Percentiles rank a stretch among this genome's conserved stretches.
phyloP scores from a whole-genome alignment of 2,329 filamentous ascomycete species.

The Xylariaceae sp. region DNA sequence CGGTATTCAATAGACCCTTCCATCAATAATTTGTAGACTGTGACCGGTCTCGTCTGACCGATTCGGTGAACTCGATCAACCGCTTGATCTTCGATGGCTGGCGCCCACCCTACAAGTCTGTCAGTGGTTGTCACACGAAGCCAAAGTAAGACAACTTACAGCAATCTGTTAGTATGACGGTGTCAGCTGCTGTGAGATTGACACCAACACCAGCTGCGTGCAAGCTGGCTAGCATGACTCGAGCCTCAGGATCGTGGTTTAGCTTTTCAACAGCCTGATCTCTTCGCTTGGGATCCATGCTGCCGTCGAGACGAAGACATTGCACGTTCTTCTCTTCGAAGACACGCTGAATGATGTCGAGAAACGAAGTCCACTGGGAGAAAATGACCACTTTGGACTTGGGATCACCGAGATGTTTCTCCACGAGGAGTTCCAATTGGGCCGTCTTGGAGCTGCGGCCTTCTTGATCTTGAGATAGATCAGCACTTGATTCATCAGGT shows the following conservation, averaged over 20 bases:
- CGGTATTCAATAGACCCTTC: constrained; percentile 77
- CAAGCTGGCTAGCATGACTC: constrained; percentile 76
- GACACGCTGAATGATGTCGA: constrained; percentile 67
- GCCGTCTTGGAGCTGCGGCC: constrained; percentile 79
- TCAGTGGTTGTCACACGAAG: constrained; percentile 11
- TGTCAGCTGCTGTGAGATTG: constrained; percentile 81
- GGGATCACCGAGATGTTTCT: constrained; percentile 61
- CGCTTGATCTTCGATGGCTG: constrained; percentile 88
- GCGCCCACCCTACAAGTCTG: constrained; percentile 66
- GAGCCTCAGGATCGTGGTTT: constrained; percentile 62
- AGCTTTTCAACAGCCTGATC: constrained; percentile 68
- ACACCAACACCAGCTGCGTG: constrained; percentile 81
- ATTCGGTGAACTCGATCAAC: constrained; percentile 83
- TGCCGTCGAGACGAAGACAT: constrained; percentile 74
- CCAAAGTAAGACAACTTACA: constrained; percentile 43
- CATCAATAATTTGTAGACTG: constrained; percentile 77
- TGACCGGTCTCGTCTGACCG: constrained; percentile 75
- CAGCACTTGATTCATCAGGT: constrained; percentile 43
- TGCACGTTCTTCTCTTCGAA: constrained; percentile 57
- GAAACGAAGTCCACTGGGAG: constrained; percentile 73
- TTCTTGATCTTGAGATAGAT: constrained; percentile 54
- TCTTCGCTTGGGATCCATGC: constrained; percentile 66
- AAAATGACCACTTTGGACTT: constrained; percentile 69
- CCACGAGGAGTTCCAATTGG: constrained; percentile 69
- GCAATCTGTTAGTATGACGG: constrained; percentile 76